Percentiles rank a stretch among this genome's conserved stretches.
These are phyloP conservation scores for Kluyveromyces dobzhanskii DNA, from an alignment of 805 yeast species.

Conservation along the genomic window DNA sequence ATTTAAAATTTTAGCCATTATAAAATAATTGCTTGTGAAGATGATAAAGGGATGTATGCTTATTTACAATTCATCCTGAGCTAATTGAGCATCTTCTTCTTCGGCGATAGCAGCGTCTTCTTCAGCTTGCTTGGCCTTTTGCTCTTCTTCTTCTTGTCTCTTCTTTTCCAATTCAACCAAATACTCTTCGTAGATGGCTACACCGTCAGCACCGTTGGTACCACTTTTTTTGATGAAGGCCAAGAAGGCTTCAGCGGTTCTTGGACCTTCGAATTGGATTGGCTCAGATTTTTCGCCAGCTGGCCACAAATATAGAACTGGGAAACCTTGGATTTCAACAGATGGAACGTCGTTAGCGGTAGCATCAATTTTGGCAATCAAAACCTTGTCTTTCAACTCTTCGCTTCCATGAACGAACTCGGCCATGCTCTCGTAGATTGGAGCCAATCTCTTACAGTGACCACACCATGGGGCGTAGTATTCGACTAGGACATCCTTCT, in stretches of 20 bases:
- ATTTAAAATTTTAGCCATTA: no score
- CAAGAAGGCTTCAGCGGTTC: constrained; percentile 66
- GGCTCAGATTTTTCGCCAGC: constrained; percentile 70
- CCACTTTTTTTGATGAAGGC: constrained; percentile 67
- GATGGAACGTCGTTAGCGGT: constrained; percentile 75
- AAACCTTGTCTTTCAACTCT: constrained; percentile 44
- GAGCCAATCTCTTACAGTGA: constrained; percentile 88
- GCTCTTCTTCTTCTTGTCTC: constrained; percentile 10
- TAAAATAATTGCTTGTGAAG: no score
- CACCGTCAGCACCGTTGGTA: constrained; percentile 51
- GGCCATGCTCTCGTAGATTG: constrained; percentile 82
- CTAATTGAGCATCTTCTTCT: constrained; percentile 11
- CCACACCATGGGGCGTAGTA: constrained; percentile 99
- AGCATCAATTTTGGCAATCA: constrained; percentile 83
- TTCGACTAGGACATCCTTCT: constrained; percentile 72
- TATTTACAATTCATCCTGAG: constrained; percentile 29
- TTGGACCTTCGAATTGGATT: constrained; percentile 55
- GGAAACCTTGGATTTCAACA: constrained; percentile 79
- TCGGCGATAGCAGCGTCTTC: constrained; percentile 16
- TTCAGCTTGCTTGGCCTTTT: constrained; percentile 11
- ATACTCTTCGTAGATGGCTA: constrained; percentile 13
- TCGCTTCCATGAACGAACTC: constrained; percentile 48
- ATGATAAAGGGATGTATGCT: no score
- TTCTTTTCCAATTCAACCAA: constrained; percentile 9
- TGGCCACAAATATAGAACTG: constrained; percentile 85